Conservation (phyloP, 225 moss, liverwort and hornwort genomes). For the Bryum argenteum region DNA sequence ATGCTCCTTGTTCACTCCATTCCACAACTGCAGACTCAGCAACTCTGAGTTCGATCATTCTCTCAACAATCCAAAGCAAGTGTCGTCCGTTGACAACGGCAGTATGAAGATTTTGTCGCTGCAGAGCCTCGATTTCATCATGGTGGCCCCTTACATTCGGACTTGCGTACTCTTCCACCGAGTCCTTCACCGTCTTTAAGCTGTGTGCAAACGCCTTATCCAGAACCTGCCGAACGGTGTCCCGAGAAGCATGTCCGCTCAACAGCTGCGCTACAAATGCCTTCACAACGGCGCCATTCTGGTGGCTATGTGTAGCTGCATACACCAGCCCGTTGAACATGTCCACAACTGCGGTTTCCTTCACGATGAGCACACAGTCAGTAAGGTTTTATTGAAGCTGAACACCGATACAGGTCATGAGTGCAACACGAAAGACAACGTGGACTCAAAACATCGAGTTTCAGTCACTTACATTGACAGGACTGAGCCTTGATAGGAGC, state of each 20-base stretch:
- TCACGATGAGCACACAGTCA: conserved; percentile 30
- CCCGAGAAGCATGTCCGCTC: conserved; percentile 73
- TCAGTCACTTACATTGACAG: conserved; percentile 53
- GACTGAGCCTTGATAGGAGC: conserved; percentile 75
- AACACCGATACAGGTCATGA: neutral
- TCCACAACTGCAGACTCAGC: conserved; percentile 81
- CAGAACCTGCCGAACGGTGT: conserved; percentile 74
- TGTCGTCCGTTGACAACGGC: conserved; percentile 74
- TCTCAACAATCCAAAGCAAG: conserved; percentile 84
- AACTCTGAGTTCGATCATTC: conserved; percentile 88
- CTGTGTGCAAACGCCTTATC: conserved; percentile 75
- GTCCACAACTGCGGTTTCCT: conserved; percentile 65
- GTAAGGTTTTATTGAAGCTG: conserved; percentile 3
- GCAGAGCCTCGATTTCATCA: conserved; percentile 88
- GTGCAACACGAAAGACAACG: neutral
- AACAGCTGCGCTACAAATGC: conserved; percentile 82
- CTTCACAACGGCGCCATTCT: conserved; percentile 81
- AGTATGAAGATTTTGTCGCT: conserved; percentile 82
- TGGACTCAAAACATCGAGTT: no score
- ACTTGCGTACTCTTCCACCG: conserved; percentile 88
- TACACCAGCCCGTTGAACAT: conserved; percentile 72
- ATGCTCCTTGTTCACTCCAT: conserved; percentile 87
- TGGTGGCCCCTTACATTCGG: conserved; percentile 91
- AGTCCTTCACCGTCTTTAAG: conserved; percentile 81
- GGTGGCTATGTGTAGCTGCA: conserved; percentile 84